Evolutionary conservation across 805 yeast genomes (phyloP).

Genomic region (Metschnikowia santaceciliae): DNA sequence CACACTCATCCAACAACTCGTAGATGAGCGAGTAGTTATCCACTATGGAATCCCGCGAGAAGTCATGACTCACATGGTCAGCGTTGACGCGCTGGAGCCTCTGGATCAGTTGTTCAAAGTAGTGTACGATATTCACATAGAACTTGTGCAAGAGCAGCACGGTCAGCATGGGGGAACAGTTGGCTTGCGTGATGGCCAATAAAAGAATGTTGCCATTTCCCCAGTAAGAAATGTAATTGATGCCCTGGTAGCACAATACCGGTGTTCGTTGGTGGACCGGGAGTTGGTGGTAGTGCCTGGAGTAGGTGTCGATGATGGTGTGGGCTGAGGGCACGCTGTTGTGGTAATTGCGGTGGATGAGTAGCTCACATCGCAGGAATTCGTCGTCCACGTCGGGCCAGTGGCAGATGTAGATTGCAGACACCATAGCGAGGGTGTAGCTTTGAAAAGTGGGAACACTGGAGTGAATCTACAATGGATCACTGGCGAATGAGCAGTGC

Average conservation of each 20-base stretch:
- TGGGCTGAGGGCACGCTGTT: slow-evolving; percentile 27
- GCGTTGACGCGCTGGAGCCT: background rate
- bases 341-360: slow-evolving; percentile 33
- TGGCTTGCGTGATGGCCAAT: slow-evolving; percentile 39
- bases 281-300: slow-evolving; percentile 19
- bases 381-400: slow-evolving; percentile 27
- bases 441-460: background rate
- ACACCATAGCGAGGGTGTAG: slow-evolving; percentile 25
- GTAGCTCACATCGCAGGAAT: slow-evolving; percentile 26
- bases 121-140: slow-evolving; percentile 26
- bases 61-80: background rate
- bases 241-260: slow-evolving; percentile 43
- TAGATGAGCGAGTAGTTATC: slow-evolving; percentile 75
- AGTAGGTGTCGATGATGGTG: slow-evolving; percentile 24
- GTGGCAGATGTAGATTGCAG: slow-evolving; percentile 36
- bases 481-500: too few species aligned
- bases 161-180: slow-evolving; percentile 56
- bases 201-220: slow-evolving; percentile 42
- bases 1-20: slow-evolving; percentile 84
- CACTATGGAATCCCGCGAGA: slow-evolving; percentile 45
- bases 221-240: slow-evolving; percentile 51
- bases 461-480: background rate
- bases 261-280: slow-evolving; percentile 29
- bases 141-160: slow-evolving; percentile 50
- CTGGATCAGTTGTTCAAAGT: slow-evolving; percentile 16